Base-by-base conservation (phyloP, 225 moss, liverwort and hornwort genomes). In the Bryoerythrophyllum caledonicum region DNA sequence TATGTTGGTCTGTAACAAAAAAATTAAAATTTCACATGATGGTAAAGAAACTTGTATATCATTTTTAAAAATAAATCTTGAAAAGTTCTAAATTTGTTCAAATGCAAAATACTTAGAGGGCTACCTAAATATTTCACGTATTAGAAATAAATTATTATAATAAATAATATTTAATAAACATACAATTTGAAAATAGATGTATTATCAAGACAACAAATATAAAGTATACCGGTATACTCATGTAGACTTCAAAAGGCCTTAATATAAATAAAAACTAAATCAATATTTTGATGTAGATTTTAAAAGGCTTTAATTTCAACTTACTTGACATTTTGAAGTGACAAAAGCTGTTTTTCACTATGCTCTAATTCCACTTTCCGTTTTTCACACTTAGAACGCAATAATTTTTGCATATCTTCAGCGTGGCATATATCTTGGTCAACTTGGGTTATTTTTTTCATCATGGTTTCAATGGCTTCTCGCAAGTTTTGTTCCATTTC, bases 261-360 rank as follows among this genome's bases (percentile, higher is more conserved):
- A 32, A 5, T 32, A 32, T 32, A 32, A 32, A 38, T 38, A 8
- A 38, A 8, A 63, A 63, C 37, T 7, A 24, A 3, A 1, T 55
- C 1, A 37, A 2, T 20, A 4, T 4, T 0, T 46, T 5, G 2
- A 30, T 28, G n/a, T 17, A 25, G 40, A 21, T 15, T 34, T 6
- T 1, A 4, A 40, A 6, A 3, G 6, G 16, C n/a, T 1, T 12
- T 8, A 14, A 6, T 0, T 10, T 70, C 0, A 23, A 26, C 69
- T 43, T 27, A 93, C 93, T 88, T 82, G 2, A 92, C 88, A 67
- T 87, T 91, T 27, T 91, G 82, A 53, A 93, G 80, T 11, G 84
- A 86, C 35, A 74, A 69, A 20, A 93, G 85, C 8, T 84, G 75
- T 38, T 87, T 84, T 58, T 93, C 73, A 53, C 65, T 80, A 59